Percentiles rank a stretch among this genome's conserved stretches.
Conservation (phyloP, 2,329 filamentous ascomycete species). For the Diaporthe citrichinensis region DNA sequence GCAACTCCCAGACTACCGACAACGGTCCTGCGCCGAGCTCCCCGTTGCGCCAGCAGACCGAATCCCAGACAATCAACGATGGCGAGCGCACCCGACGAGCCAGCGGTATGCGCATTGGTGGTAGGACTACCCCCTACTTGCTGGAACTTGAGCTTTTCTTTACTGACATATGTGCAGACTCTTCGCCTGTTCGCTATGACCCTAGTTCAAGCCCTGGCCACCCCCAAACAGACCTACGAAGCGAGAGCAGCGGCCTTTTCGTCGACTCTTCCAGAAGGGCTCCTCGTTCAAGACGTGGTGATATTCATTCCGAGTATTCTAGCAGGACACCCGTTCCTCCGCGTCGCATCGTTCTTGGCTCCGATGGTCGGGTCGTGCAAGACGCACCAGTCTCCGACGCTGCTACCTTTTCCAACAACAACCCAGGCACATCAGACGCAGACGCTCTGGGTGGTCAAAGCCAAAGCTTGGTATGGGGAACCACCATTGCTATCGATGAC, state of each 20-base stretch:
- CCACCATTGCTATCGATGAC: conserved; percentile 93
- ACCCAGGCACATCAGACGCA: conserved; percentile 93
- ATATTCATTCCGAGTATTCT: conserved; percentile 86
- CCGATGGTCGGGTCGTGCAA: conserved; percentile 69
- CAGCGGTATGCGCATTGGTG: conserved; percentile 71
- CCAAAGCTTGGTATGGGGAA: conserved; percentile 93
- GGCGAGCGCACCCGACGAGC: conserved; percentile 81
- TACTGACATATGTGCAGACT: conserved; percentile 70
- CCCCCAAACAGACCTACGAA: conserved; percentile 79
- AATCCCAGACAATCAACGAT: conserved; percentile 67
- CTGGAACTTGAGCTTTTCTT: neutral
- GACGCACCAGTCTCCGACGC: conserved; percentile 70
- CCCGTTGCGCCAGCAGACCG: conserved; percentile 71
- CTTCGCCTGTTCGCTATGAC: conserved; percentile 92
- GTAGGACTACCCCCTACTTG: conserved; percentile 59
- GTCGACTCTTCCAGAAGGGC: conserved; percentile 67
- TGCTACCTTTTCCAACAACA: conserved; percentile 71
- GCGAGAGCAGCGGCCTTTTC: conserved; percentile 90
- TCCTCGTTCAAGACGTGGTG: conserved; percentile 75
- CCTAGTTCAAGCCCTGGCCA: conserved; percentile 90
- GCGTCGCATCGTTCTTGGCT: conserved; percentile 72
- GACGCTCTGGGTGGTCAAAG: conserved; percentile 87
- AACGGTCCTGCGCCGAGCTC: conserved; percentile 66
- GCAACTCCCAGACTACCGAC: conserved; percentile 67
- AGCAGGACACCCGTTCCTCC: conserved; percentile 66